phyloP scores from a whole-genome alignment of 2,329 filamentous ascomycete species.

The Clonostachys sp. region DNA sequence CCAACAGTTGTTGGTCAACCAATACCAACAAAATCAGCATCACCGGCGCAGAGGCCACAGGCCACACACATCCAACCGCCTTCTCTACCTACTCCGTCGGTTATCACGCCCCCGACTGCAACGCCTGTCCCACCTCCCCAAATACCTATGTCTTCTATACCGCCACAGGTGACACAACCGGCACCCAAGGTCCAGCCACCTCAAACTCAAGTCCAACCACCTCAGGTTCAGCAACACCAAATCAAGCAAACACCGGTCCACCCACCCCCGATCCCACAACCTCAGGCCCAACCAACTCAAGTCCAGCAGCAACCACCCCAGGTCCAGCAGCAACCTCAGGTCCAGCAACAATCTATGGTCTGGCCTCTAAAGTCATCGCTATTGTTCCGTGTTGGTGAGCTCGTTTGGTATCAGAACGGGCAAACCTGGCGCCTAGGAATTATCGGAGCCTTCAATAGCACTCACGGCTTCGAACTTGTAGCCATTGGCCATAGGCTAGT shows the following conservation, averaged over 20 bases:
- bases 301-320: slow-evolving; percentile 6
- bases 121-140: neutral
- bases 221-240: slow-evolving; percentile 8
- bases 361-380: slow-evolving; percentile 26
- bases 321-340: slow-evolving; percentile 8
- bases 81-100: slow-evolving; percentile 8
- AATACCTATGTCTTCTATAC: neutral
- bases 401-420: slow-evolving; percentile 44
- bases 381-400: slow-evolving; percentile 42
- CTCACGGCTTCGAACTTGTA: slow-evolving; percentile 26
- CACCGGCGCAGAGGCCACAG: slow-evolving; percentile 11
- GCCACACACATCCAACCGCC: neutral
- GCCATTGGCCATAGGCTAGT: slow-evolving; percentile 32
- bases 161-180: neutral
- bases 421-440: slow-evolving; percentile 44
- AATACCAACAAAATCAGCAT: slow-evolving; percentile 20
- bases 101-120: slow-evolving; percentile 1
- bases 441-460: slow-evolving; percentile 22
- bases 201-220: neutral
- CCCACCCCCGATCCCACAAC: slow-evolving; percentile 1
- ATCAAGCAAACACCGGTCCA: neutral
- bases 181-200: neutral
- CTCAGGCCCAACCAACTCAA: slow-evolving; percentile 7
- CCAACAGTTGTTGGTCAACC: slow-evolving; percentile 24
- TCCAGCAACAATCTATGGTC: slow-evolving; percentile 7